These are phyloP conservation scores for Cryptococcus amylolentus DNA, from an alignment of 1,284 basidiomycete species.

Conservation along the genomic window DNA sequence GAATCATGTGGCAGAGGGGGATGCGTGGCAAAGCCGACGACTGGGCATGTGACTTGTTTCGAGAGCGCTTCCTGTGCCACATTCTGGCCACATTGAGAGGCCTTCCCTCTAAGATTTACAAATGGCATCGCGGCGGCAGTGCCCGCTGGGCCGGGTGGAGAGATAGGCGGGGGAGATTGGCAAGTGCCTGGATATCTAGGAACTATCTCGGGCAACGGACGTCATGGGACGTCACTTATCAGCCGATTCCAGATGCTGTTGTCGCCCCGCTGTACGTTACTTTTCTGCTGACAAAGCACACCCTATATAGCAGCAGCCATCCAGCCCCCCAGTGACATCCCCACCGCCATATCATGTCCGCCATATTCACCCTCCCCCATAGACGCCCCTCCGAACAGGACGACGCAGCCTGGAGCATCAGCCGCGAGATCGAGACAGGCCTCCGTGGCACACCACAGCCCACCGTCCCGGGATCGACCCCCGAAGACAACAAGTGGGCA, in stretches of 20 bases:
- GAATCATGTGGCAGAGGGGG: too few relatives aligned
- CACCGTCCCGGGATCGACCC: slow-evolving; percentile 34
- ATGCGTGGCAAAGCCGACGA: too few relatives aligned
- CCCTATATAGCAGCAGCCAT: not conserved
- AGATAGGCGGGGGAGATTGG: not conserved
- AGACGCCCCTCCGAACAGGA: not conserved
- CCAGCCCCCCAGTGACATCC: not conserved
- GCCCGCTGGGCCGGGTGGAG: not conserved
- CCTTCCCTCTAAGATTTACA: too few relatives aligned
- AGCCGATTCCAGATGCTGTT: not conserved
- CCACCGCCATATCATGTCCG: not conserved
- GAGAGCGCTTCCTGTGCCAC: too few relatives aligned
- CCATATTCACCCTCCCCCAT: slow-evolving; percentile 3
- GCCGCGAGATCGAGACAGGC: slow-evolving; percentile 35
- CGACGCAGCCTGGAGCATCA: slow-evolving; percentile 12
- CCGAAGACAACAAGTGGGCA: slow-evolving; percentile 41
- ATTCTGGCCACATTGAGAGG: too few relatives aligned
- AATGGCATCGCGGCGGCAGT: not conserved
- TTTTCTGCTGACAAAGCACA: not conserved
- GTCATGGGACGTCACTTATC: slow-evolving; percentile 10
- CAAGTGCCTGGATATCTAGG: not conserved
- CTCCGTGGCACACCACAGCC: slow-evolving; percentile 24
- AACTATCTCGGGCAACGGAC: not conserved
- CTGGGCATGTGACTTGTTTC: too few relatives aligned
- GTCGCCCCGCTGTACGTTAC: too few relatives aligned